Base-by-base conservation (phyloP, 768 basidiomycete species). In the Pleurotus giganteus region DNA sequence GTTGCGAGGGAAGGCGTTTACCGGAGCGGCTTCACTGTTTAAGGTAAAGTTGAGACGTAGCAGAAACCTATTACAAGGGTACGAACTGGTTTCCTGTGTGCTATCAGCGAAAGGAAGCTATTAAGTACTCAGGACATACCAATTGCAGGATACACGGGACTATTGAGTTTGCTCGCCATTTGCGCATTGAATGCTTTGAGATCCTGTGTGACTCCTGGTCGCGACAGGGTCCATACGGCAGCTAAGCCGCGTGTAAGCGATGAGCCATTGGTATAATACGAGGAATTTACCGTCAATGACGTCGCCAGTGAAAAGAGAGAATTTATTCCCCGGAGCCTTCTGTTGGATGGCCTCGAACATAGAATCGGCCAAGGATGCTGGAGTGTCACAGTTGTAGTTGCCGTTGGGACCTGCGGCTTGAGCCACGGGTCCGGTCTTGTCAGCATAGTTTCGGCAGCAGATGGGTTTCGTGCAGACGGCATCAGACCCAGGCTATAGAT, bases 221-320 rank as follows among this genome's bases (percentile, higher is more conserved):
- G 63, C 50, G 74, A 69, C 4, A 80, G 69, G 15, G 75, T 63
- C 82, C 82, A 84, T 13, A 80, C 70, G 4, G 78, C 76, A 54
- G 74, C 81, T 82, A 47, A 28, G 15, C 39, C 21, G 21, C 29
- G 13, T 11, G 13, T 39, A 41, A 31, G 15, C 17, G 15, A 47
- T 26, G 34, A 23, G 34, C 19, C 11, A 11, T 28, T 15, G 15
- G 7, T 51, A 43, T 24, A 44, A 32, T 15, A 32, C 39, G 42
- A 15, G 44, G 28, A 42, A 54, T 65, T 47, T 47, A 81, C 83
- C 79, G 67, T 85, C 83, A 4, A 85, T 75, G 4, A 85, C 79
- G 61, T 86, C 84, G 4, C 84, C 85, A 2, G 84, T 87, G 60
- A 85, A 86, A 29, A 87, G 76, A 4, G 80, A 74, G 62, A 83